These are phyloP conservation scores for Diaporthe vaccinii DNA, from an alignment of 2,329 filamentous ascomycete genomes.

Conservation along the genomic window DNA sequence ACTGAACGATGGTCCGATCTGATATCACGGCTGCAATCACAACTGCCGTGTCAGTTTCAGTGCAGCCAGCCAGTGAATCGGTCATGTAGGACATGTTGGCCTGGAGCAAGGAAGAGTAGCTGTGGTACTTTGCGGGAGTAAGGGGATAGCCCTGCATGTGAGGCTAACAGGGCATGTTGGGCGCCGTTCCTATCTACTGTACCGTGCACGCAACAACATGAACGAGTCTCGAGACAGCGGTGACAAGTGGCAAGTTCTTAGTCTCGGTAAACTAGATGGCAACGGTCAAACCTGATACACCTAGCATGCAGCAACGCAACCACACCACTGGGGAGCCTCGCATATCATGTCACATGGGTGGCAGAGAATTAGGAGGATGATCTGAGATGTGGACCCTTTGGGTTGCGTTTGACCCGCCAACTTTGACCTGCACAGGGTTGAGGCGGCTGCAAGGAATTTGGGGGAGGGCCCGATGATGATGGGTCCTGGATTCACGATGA, in stretches of 20 bases:
- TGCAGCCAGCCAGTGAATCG: background rate
- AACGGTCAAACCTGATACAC: background rate
- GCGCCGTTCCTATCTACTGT: background rate
- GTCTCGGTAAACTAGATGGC: background rate
- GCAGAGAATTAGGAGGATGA: slow-evolving; percentile 14
- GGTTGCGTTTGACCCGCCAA: slow-evolving; percentile 22
- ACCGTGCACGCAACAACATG: background rate
- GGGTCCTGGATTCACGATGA: background rate
- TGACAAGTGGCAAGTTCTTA: background rate
- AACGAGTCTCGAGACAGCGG: background rate
- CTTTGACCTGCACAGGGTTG: slow-evolving; percentile 24
- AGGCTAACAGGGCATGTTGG: background rate
- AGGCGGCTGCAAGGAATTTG: slow-evolving; percentile 38
- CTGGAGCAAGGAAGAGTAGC: background rate
- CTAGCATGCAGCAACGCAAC: background rate
- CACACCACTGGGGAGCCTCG: slow-evolving; percentile 12
- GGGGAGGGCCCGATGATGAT: background rate
- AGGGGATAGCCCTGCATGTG: background rate
- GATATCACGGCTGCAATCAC: background rate
- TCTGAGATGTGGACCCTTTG: slow-evolving; percentile 34
- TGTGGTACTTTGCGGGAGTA: background rate
- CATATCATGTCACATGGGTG: slow-evolving; percentile 29
- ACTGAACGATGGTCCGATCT: background rate
- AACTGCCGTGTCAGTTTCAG: background rate
- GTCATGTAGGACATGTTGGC: background rate